A percentile compares a stretch with the other conserved stretches of the same genome.
Conservation (phyloP, 768 basidiomycete genomes). For the Podaxis pistillaris region DNA sequence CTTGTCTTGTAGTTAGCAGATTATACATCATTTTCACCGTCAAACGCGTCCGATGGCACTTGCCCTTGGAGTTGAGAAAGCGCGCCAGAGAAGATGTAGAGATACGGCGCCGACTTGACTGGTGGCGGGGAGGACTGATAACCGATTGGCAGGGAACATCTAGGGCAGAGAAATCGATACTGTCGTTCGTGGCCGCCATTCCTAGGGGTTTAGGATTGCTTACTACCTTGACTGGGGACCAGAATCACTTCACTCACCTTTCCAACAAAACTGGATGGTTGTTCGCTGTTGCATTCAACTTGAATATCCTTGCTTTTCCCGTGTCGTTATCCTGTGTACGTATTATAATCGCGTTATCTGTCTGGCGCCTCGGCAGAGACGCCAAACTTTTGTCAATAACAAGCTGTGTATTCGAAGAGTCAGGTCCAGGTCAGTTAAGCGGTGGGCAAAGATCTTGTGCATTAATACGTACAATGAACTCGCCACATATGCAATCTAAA, state of each 20-base stretch:
- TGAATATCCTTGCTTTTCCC: slow-evolving; percentile 73
- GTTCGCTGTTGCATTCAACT: slow-evolving; percentile 71
- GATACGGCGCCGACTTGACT: slow-evolving; percentile 69
- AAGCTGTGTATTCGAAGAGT: slow-evolving; percentile 46
- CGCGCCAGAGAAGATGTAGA: slow-evolving; percentile 80
- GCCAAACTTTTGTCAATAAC: slow-evolving; percentile 77
- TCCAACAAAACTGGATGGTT: slow-evolving; percentile 71
- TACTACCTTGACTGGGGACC: neutral
- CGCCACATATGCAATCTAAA: slow-evolving; percentile 84
- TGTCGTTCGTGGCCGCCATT: slow-evolving; percentile 73
- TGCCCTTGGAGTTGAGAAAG: slow-evolving; percentile 89
- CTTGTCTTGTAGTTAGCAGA: slow-evolving; percentile 2
- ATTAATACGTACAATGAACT: slow-evolving; percentile 66
- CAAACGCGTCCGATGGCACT: slow-evolving; percentile 81
- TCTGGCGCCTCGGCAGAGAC: slow-evolving; percentile 66
- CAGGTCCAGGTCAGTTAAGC: neutral
- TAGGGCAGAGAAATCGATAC: slow-evolving; percentile 66
- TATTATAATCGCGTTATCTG: slow-evolving; percentile 80
- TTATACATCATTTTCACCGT: slow-evolving; percentile 43
- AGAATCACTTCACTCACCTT: slow-evolving; percentile 47
- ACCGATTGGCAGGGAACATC: slow-evolving; percentile 64
- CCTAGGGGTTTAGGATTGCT: slow-evolving; percentile 30
- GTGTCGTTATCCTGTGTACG: slow-evolving; percentile 63
- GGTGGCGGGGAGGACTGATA: slow-evolving; percentile 83
- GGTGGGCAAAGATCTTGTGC: neutral